Conservation (phyloP, 768 basidiomycete genomes). For the Coprinopsis strossmayeri region DNA sequence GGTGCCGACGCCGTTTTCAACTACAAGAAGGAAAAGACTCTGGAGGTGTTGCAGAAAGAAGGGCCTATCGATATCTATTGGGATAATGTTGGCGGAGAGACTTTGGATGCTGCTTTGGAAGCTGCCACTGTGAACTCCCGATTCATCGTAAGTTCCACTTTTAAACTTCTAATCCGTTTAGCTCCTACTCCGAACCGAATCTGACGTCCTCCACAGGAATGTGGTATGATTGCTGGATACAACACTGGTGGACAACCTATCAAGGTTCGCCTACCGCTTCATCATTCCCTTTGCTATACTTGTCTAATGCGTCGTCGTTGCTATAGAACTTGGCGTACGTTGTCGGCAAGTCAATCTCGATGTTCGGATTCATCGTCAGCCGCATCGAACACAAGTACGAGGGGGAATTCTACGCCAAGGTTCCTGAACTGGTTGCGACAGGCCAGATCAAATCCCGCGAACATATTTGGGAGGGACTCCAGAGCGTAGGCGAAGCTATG, state of each 20-base stretch:
- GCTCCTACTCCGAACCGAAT: too few species aligned
- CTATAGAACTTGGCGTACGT: slow-evolving; percentile 30
- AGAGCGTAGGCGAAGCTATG: slow-evolving; percentile 31
- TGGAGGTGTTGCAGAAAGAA: slow-evolving; percentile 38
- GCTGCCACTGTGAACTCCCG: slow-evolving; percentile 32
- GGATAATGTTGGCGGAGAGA: slow-evolving; percentile 46
- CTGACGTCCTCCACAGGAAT: slow-evolving; percentile 29
- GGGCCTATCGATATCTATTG: slow-evolving; percentile 40
- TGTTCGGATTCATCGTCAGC: slow-evolving; percentile 37
- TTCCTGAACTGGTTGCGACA: slow-evolving; percentile 30
- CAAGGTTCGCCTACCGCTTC: slow-evolving; percentile 16
- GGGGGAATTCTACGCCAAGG: slow-evolving; percentile 28
- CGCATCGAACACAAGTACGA: slow-evolving; percentile 24
- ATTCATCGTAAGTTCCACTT: slow-evolving; percentile 27
- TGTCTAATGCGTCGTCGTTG: background rate
- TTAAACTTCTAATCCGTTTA: background rate
- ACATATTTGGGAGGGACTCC: slow-evolving; percentile 29
- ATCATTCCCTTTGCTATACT: background rate
- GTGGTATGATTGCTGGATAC: slow-evolving; percentile 35
- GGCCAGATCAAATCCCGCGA: slow-evolving; percentile 35
- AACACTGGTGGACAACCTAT: slow-evolving; percentile 24
- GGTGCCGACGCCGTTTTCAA: slow-evolving; percentile 60
- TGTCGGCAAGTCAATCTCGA: slow-evolving; percentile 32
- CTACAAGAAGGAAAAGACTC: slow-evolving; percentile 47
- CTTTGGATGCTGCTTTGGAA: slow-evolving; percentile 25